Conservation (phyloP, 2,329 filamentous ascomycete species). For the Cladophialophora bantiana region DNA sequence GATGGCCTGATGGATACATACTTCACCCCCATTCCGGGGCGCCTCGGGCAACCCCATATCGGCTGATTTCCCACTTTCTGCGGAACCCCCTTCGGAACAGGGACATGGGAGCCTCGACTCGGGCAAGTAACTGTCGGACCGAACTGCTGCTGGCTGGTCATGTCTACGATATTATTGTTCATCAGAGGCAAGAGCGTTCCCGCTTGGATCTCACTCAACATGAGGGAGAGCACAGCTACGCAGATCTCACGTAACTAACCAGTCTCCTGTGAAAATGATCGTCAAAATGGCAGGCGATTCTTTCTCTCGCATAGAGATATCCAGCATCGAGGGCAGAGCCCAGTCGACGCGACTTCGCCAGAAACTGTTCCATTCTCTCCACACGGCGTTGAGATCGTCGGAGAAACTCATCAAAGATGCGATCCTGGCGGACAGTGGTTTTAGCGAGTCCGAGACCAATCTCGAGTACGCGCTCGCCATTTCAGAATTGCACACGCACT, state of each 20-base stretch:
- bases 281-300: conserved; percentile 41
- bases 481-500: conserved; percentile 43
- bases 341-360: conserved; percentile 51
- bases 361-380: conserved; percentile 49
- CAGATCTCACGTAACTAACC: too few relatives aligned
- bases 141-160: too few relatives aligned
- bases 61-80: not conserved
- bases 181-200: too few relatives aligned
- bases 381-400: conserved; percentile 44
- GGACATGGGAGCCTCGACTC: not conserved
- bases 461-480: conserved; percentile 43
- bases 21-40: not conserved
- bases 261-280: not conserved
- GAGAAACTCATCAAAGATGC: conserved; percentile 44
- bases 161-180: too few relatives aligned
- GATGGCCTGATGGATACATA: not conserved
- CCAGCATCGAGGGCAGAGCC: conserved; percentile 50
- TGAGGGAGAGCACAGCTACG: too few relatives aligned
- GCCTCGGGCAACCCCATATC: not conserved
- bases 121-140: too few relatives aligned
- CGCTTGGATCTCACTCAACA: too few relatives aligned
- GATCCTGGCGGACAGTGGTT: conserved; percentile 44
- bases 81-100: conserved; percentile 6
- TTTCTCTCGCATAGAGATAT: conserved; percentile 45
- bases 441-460: conserved; percentile 46